phyloP scores from a whole-genome alignment of 2,329 filamentous ascomycete species.

The Apiospora rasikravindrae region DNA sequence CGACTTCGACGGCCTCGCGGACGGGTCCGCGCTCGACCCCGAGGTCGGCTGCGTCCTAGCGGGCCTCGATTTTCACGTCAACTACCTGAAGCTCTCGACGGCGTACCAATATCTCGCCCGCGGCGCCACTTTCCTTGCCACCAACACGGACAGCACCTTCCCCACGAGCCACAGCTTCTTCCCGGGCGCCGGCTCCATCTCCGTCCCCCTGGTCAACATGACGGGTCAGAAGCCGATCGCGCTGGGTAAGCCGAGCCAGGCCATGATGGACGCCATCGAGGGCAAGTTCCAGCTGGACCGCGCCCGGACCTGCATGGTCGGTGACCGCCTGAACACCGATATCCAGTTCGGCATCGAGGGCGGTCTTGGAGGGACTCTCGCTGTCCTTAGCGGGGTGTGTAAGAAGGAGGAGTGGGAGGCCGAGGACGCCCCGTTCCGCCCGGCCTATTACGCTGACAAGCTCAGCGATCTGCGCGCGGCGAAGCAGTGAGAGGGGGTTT shows the following conservation, averaged over 20 bases:
- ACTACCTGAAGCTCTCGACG: slow-evolving; percentile 88
- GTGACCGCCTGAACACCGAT: slow-evolving; percentile 91
- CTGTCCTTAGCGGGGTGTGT: slow-evolving; percentile 87
- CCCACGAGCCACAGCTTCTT: slow-evolving; percentile 84
- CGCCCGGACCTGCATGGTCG: slow-evolving; percentile 89
- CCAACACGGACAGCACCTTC: slow-evolving; percentile 89
- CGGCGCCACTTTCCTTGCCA: slow-evolving; percentile 87
- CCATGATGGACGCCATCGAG: slow-evolving; percentile 99
- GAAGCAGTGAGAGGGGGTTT: background rate
- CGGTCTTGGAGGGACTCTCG: slow-evolving; percentile 86
- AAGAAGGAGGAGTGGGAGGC: slow-evolving; percentile 84
- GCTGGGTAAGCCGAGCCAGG: slow-evolving; percentile 93
- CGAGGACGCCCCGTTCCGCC: slow-evolving; percentile 70
- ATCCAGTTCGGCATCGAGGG: slow-evolving; percentile 95
- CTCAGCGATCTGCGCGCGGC: slow-evolving; percentile 73
- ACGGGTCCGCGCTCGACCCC: slow-evolving; percentile 77
- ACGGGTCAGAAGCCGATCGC: slow-evolving; percentile 72
- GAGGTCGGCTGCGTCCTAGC: slow-evolving; percentile 89
- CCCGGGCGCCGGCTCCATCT: slow-evolving; percentile 86
- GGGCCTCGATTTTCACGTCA: slow-evolving; percentile 92
- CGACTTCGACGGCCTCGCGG: slow-evolving; percentile 81
- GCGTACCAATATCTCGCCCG: slow-evolving; percentile 85
- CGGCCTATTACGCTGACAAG: slow-evolving; percentile 82
- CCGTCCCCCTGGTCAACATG: slow-evolving; percentile 78
- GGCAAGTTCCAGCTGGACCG: slow-evolving; percentile 92